Evolutionary conservation across 331 rosid genomes (phyloP).

Genomic region (Prunus yedoensis): DNA sequence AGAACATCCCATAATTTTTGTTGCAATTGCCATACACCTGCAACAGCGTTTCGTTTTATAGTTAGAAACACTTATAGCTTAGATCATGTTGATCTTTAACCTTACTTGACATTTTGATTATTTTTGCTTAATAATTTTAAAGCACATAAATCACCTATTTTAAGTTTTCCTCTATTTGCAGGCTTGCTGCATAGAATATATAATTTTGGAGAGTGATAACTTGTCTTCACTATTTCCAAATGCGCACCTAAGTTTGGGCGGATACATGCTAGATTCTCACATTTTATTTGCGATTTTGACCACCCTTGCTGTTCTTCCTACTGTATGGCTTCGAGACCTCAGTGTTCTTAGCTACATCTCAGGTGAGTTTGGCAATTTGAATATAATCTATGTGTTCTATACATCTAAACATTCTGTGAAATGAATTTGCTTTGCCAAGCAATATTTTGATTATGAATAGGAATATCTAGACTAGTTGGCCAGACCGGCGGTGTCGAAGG

Average conservation of each 20-base stretch:
- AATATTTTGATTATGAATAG: too few species aligned
- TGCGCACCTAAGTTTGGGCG: slow-evolving; percentile 62
- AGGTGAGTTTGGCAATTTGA: slow-evolving; percentile 38
- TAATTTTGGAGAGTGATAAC: slow-evolving; percentile 93
- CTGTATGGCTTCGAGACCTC: slow-evolving; percentile 89
- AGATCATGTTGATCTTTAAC: background rate
- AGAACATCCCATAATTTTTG: background rate
- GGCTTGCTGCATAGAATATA: slow-evolving; percentile 91
- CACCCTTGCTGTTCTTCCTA: slow-evolving; percentile 92
- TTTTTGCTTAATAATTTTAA: background rate
- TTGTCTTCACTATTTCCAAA: slow-evolving; percentile 91
- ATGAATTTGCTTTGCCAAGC: background rate
- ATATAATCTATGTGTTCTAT: background rate
- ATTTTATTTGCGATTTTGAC: slow-evolving; percentile 64
- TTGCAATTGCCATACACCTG: background rate
- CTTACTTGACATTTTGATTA: background rate
- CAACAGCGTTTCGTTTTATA: background rate
- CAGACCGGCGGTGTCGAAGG: too few species aligned
- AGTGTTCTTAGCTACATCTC: slow-evolving; percentile 89
- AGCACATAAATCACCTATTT: slow-evolving; percentile 13
- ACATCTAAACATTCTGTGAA: background rate
- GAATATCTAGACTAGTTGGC: too few species aligned
- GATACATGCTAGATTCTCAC: slow-evolving; percentile 47
- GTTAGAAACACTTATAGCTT: background rate
- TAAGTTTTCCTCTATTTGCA: slow-evolving; percentile 32